Evolutionary conservation across 257 asterid genomes (phyloP).

Genomic region (Gentiana macrophylla): DNA sequence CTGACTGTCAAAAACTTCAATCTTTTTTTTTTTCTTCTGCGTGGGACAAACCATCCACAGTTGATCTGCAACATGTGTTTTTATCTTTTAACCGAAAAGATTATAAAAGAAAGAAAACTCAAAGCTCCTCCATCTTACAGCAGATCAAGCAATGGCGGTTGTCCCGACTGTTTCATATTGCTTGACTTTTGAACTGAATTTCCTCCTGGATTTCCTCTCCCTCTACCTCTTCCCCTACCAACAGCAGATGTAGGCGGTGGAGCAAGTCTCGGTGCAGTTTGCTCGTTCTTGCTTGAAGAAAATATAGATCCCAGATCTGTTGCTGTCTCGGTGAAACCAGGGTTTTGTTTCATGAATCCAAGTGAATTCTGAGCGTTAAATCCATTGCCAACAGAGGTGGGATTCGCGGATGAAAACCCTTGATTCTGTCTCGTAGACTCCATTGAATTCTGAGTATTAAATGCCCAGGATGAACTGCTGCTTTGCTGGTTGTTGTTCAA

Average conservation of each 20-base stretch:
- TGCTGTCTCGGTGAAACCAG: conserved; percentile 37
- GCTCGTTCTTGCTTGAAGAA: conserved; percentile 59
- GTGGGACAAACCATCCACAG: too few species aligned
- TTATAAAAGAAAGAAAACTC: neutral
- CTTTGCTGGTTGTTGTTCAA: conserved; percentile 35
- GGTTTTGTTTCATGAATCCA: conserved; percentile 56
- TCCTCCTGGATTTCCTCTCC: conserved; percentile 60
- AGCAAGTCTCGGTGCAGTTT: conserved; percentile 71
- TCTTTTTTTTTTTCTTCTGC: too few species aligned
- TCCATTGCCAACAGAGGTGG: conserved; percentile 25
- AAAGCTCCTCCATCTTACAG: conserved; percentile 25
- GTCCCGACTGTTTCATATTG: conserved; percentile 35
- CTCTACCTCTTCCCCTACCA: conserved; percentile 86
- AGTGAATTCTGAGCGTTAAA: conserved; percentile 36
- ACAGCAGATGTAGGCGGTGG: conserved; percentile 85
- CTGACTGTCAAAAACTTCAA: too few species aligned
- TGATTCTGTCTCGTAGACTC: conserved; percentile 39
- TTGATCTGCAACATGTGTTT: too few species aligned
- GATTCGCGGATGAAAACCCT: conserved; percentile 31
- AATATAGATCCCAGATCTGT: conserved; percentile 70
- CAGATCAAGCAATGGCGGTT: conserved; percentile 75
- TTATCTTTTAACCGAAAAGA: too few species aligned
- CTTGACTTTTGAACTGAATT: conserved; percentile 25
- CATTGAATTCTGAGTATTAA: conserved; percentile 22
- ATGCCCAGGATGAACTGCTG: conserved; percentile 45